A percentile compares a stretch with the other conserved stretches of the same genome.
Conservation (phyloP, 805 yeast genomes). For the Candida coquimbonensis region DNA sequence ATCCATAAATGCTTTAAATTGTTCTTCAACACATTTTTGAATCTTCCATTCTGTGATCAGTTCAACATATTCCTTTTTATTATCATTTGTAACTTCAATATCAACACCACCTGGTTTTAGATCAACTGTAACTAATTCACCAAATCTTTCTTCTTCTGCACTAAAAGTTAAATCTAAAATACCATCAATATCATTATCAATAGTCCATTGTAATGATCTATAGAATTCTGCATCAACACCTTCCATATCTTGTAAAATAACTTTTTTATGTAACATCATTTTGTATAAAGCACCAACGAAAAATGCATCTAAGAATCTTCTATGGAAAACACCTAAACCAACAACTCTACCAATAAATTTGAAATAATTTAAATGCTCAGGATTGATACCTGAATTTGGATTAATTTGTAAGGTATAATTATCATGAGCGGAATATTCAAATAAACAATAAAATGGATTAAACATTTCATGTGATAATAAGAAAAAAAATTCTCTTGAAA, state of each 20-base stretch:
- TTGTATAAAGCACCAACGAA: constrained; percentile 97
- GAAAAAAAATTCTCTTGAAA: constrained; percentile 95
- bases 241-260: constrained; percentile 94
- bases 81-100: constrained; percentile 89
- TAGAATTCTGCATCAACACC: constrained; percentile 98
- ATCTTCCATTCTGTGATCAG: constrained; percentile 94
- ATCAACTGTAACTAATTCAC: constrained; percentile 84
- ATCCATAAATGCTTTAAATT: constrained; percentile 91
- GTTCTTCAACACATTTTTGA: constrained; percentile 87
- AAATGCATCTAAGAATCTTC: constrained; percentile 96
- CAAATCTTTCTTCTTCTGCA: constrained; percentile 89
- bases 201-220: constrained; percentile 90
- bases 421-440: constrained; percentile 96
- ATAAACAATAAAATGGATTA: constrained; percentile 94
- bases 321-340: constrained; percentile 96
- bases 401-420: constrained; percentile 96
- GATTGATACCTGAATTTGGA: constrained; percentile 94
- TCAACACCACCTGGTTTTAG: constrained; percentile 83
- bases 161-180: constrained; percentile 84
- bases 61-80: constrained; percentile 93
- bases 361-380: constrained; percentile 96
- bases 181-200: constrained; percentile 89
- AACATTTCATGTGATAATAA: constrained; percentile 96
- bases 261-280: constrained; percentile 94
- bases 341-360: constrained; percentile 97